Evolutionary conservation across 495 filamentous ascomycete genomes (phyloP).

Genomic region (Penicillium verhagenii): DNA sequence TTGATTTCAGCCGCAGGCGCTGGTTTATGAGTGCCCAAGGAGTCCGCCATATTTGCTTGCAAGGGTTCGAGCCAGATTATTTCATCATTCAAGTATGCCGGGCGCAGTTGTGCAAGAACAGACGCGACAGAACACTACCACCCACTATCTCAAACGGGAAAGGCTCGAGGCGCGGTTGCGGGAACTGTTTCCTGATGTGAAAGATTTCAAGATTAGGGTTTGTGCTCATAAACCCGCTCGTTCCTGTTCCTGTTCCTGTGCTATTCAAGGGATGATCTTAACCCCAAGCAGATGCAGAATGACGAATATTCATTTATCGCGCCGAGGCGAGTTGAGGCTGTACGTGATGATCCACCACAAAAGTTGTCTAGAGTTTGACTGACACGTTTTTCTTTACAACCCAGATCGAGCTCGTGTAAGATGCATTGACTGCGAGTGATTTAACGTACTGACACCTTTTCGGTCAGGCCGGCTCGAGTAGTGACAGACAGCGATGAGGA

Average conservation of each 20-base stretch:
- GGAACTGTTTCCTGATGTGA: not conserved
- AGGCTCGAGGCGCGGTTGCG: not conserved
- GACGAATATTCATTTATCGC: not conserved
- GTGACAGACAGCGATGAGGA: not conserved
- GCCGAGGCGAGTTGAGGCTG: not conserved
- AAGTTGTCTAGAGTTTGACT: not conserved
- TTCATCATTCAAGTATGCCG: not conserved
- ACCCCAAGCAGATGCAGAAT: not conserved
- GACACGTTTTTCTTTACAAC: not conserved
- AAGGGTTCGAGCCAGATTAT: not conserved
- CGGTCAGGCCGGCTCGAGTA: not conserved
- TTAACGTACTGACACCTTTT: not conserved
- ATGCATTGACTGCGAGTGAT: not conserved
- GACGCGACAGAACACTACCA: not conserved
- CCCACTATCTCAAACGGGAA: not conserved
- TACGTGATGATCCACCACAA: not conserved
- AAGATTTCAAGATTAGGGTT: conserved; percentile 1
- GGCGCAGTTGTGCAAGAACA: not conserved
- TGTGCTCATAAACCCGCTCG: not conserved
- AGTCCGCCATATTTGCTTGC: not conserved
- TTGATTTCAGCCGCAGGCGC: not conserved
- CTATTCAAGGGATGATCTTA: too few relatives aligned
- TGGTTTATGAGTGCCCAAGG: not conserved
- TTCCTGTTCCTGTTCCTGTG: too few relatives aligned
- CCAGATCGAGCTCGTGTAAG: not conserved